A percentile compares a stretch with the other conserved stretches of the same genome.
phyloP scores from a whole-genome alignment of 306 rosid species.

The Delonix regia region DNA sequence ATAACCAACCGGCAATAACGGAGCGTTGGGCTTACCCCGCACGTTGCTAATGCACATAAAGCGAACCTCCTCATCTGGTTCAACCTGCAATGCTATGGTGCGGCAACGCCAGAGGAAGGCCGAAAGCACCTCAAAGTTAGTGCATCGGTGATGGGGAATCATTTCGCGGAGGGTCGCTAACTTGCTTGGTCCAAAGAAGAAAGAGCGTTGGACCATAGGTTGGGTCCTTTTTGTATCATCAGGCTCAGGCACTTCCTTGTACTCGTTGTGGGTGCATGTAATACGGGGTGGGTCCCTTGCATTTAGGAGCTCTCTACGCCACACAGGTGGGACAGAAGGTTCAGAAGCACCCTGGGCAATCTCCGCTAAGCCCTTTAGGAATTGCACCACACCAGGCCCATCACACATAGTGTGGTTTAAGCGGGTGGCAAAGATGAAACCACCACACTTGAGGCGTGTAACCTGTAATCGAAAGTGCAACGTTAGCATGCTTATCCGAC shows the following conservation, averaged over 20 bases:
- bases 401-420: background rate
- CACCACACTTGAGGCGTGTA: constrained; percentile 10
- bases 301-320: background rate
- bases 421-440: background rate
- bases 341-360: background rate
- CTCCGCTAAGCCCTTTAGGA: background rate
- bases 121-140: background rate
- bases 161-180: background rate
- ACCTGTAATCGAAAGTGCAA: background rate
- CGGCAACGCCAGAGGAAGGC: background rate
- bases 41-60: rapidly evolving
- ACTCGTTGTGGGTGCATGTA: background rate
- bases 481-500: too few species aligned
- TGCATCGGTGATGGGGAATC: background rate
- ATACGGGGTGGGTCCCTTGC: background rate
- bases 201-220: background rate
- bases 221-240: background rate
- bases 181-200: background rate
- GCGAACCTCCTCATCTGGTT: background rate
- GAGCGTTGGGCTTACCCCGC: background rate
- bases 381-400: background rate
- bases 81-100: background rate
- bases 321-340: background rate
- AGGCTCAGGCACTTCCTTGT: background rate
- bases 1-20: background rate